Evolutionary conservation across 176 grass and related monocot genomes (phyloP).

Genomic region (Zoysia japonica): DNA sequence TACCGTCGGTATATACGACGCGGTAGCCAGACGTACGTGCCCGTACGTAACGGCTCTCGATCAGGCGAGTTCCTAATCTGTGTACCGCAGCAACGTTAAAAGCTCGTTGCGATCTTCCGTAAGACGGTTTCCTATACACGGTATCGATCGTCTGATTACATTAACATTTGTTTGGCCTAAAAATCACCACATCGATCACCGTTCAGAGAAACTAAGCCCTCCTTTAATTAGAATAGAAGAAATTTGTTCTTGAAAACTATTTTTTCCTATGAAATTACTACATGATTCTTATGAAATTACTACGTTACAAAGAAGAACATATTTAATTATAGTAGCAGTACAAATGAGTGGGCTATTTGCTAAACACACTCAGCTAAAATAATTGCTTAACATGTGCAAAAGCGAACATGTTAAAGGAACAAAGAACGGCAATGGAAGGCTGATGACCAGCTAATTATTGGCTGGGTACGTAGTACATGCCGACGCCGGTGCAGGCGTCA

Average conservation of each 20-base stretch:
- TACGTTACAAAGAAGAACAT: no score
- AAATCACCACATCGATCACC: no score
- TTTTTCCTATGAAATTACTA: no score
- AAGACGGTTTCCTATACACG: not conserved
- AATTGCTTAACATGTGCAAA: not conserved
- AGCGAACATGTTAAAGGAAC: not conserved
- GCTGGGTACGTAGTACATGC: not conserved
- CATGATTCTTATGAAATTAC: no score
- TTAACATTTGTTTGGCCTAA: no score
- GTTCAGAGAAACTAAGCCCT: no score
- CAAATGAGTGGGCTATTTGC: no score
- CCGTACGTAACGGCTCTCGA: not conserved
- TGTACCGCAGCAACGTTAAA: not conserved
- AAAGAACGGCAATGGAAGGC: not conserved
- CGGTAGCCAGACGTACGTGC: not conserved
- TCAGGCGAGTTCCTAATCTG: not conserved
- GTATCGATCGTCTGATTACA: no score
- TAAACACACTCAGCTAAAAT: no score
- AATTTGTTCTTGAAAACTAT: no score
- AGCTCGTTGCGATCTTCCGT: not conserved
- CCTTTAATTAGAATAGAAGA: no score
- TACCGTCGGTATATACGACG: not conserved
- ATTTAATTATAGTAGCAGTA: no score
- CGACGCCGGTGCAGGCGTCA: not conserved
- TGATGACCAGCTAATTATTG: not conserved